Evolutionary conservation across 352 stramenopile genomes (phyloP), one percentile per base, ranked within the genome.

Genomic region (Pythium vanterpoolii): DNA sequence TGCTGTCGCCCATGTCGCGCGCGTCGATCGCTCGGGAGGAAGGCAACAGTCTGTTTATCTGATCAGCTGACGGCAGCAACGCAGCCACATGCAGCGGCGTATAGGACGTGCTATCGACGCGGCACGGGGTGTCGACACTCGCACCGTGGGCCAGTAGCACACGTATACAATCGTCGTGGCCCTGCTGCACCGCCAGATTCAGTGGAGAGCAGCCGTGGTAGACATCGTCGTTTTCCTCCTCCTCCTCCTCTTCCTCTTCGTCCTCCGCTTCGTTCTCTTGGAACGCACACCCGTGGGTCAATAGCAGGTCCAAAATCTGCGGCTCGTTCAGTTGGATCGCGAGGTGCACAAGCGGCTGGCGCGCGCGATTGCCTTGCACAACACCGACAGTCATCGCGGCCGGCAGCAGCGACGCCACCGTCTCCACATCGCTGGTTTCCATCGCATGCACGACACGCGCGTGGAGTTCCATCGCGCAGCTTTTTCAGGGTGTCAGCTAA

Each of bases 31-130:
- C 39, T 6, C 9, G 31, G 9, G 43, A 47, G 2, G 39, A 30
- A 1, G 44, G 11, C 30, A 63, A 16, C 13, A 83, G 7, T 19
- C 70, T 23, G 3, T n/a, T n/a, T n/a, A n/a, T n/a, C n/a, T 43
- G 6, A 16, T 36, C 14, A 16, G 58, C 47, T 7, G 59, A 49
- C 2, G 57, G 57, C 4, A 76, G 76, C 33, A 73, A 65, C 0
- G 66, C 73, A 10, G 66, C 68, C 2, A 77, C 42, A 44, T 79
- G 73, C 16, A 79, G 40, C 24, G 65, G 49, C 11, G 65, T 74
- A 36, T 73, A 63, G 11, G 60, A 11, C 13, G 60, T 43, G 24
- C 54, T 43, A 45, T 81, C 74, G 4, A 26, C 44, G 4, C 4
- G 14, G 2, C n/a, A 56, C 11, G 46, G 21, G 8, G 58, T 28